Conservation (phyloP, 2,329 filamentous ascomycete species). For the Aspergillus pseudoterreus region DNA sequence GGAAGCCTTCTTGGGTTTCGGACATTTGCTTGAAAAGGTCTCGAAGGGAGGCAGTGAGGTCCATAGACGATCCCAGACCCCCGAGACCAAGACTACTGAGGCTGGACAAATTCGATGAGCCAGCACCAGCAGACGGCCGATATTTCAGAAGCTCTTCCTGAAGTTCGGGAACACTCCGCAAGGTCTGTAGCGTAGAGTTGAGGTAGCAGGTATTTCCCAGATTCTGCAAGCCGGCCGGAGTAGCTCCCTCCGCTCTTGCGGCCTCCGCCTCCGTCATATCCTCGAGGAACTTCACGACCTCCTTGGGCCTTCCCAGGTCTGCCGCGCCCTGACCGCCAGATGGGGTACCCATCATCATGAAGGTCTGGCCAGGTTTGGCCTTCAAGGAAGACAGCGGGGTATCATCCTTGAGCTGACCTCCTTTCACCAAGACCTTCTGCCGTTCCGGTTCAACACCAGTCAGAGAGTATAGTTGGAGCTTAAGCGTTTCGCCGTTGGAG, state of each 20-base stretch:
- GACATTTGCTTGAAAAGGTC: slow-evolving; percentile 87
- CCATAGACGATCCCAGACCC: slow-evolving; percentile 58
- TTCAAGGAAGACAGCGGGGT: slow-evolving; percentile 78
- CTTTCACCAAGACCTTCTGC: slow-evolving; percentile 94
- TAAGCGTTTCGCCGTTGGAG: slow-evolving; percentile 87
- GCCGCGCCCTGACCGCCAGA: slow-evolving; percentile 58
- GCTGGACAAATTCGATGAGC: slow-evolving; percentile 36
- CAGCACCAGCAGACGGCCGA: slow-evolving; percentile 35
- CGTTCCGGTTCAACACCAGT: slow-evolving; percentile 94
- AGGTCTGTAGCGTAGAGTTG: slow-evolving; percentile 91
- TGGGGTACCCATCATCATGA: slow-evolving; percentile 97
- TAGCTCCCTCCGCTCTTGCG: slow-evolving; percentile 77
- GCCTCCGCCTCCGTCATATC: slow-evolving; percentile 96
- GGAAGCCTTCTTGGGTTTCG: slow-evolving; percentile 81
- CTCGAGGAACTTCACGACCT: slow-evolving; percentile 83
- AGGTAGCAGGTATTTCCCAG: slow-evolving; percentile 98
- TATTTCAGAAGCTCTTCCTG: slow-evolving; percentile 72
- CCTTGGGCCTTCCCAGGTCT: slow-evolving; percentile 67
- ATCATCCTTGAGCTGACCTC: slow-evolving; percentile 92
- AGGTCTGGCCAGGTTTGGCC: slow-evolving; percentile 77
- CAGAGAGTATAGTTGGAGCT: slow-evolving; percentile 90
- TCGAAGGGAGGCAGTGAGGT: slow-evolving; percentile 73
- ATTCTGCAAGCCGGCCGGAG: slow-evolving; percentile 83
- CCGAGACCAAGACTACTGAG: slow-evolving; percentile 55
- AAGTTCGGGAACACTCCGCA: slow-evolving; percentile 85